Percentiles rank a stretch among this genome's conserved stretches.
Conservation (phyloP, 75 land plant genomes). For the Pseudotsuga menziesii region DNA sequence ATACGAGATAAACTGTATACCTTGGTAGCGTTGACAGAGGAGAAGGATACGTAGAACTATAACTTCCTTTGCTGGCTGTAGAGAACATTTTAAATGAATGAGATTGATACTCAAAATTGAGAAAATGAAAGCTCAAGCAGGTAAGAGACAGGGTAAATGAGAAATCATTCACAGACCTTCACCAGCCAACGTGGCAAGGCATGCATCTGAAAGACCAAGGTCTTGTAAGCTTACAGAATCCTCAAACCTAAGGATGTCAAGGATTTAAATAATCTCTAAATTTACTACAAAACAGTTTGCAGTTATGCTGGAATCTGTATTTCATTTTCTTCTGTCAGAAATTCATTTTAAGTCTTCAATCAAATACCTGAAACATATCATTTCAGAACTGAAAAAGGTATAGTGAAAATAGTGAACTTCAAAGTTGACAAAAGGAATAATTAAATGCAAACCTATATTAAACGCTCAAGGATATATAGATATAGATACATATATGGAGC, state of each 20-base stretch:
- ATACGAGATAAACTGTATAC: no score
- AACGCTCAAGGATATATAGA: no score
- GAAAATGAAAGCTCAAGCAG: no score
- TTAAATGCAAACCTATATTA: no score
- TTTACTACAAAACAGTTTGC: not conserved
- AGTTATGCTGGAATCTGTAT: not conserved
- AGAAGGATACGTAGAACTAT: not conserved
- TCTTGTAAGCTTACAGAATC: slow-evolving; percentile 47
- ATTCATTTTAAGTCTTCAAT: not conserved
- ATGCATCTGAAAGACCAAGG: slow-evolving; percentile 58
- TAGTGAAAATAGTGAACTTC: no score
- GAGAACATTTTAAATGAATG: no score
- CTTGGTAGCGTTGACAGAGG: not conserved
- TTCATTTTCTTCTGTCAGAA: not conserved
- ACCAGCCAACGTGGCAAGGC: slow-evolving; percentile 52
- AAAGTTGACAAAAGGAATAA: no score
- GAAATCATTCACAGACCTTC: no score
- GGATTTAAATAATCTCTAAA: no score
- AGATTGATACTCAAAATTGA: no score
- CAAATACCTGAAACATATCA: not conserved
- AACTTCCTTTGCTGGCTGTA: not conserved
- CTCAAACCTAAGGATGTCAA: slow-evolving; percentile 41
- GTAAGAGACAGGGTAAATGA: no score
- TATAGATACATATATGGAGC: no score
- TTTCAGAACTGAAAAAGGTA: not conserved